These are phyloP conservation scores for Rhododendron kiyosumense DNA, from an alignment of 148 eudicot species.

Conservation along the genomic window DNA sequence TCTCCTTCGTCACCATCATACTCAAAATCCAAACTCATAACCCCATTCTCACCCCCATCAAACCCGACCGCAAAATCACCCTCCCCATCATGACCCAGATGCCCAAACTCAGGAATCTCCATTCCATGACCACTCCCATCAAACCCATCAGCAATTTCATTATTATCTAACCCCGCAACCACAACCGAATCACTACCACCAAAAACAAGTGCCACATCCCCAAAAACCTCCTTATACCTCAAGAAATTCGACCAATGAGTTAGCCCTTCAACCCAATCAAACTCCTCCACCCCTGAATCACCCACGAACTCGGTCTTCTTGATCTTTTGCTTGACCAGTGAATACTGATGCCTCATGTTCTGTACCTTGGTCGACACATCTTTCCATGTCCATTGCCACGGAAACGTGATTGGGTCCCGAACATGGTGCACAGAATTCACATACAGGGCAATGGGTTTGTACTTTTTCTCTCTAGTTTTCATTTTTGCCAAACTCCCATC, in stretches of 20 bases:
- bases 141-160: conserved; percentile 47
- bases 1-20: conserved; percentile 67
- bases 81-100: conserved; percentile 50
- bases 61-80: conserved; percentile 63
- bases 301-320: conserved; percentile 49
- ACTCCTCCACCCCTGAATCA: conserved; percentile 48
- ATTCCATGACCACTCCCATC: conserved; percentile 55
- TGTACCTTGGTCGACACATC: conserved; percentile 95
- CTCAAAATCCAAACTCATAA: conserved; percentile 69
- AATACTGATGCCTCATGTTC: conserved; percentile 95
- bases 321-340: conserved; percentile 89
- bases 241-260: conserved; percentile 85
- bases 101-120: conserved; percentile 51
- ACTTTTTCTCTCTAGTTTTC: conserved; percentile 92
- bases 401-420: conserved; percentile 60
- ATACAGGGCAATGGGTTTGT: conserved; percentile 70
- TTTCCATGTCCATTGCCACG: conserved; percentile 97
- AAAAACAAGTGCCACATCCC: conserved; percentile 60
- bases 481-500: conserved; percentile 76
- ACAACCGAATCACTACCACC: conserved; percentile 33
- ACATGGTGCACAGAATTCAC: conserved; percentile 72
- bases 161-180: conserved; percentile 28
- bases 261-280: conserved; percentile 79
- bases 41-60: conserved; percentile 71
- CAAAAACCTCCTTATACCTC: conserved; percentile 83